Evolutionary conservation across 164 flowering plant species (phyloP), one percentile per base, ranked within the genome.

Genomic region (Macadamia integrifolia): DNA sequence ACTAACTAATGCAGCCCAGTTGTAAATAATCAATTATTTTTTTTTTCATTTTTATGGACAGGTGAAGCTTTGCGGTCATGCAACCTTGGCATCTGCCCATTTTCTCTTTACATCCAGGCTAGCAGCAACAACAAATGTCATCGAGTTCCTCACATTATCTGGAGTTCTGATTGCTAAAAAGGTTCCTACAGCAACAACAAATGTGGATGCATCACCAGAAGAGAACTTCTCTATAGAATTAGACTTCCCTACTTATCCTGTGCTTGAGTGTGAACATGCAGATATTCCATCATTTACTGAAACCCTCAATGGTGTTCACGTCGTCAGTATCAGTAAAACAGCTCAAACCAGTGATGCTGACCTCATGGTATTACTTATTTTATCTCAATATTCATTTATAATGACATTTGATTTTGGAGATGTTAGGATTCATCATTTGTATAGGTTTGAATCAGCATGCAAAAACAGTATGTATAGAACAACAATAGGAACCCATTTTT

Each of bases 121-220:
- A 70, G 79, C 23, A 23, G 23, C 80, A 46, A 67, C 76, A 42
- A 69, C 81, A 1, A 65, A 78, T 58, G 67, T 52, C 1, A 77
- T 90, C 42, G 96, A 90, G 77, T 92, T 87, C 71, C 66, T 57
- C 9, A 83, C 93, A 12, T 78, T 79, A 10, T 90, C 98, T n/a
- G 94, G 96, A 64, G 73, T 82, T 73, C 74, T 93, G 68, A 83
- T 82, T 63, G 92, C 93, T 18, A 82, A 74, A 66, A 87, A 56
- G 72, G 73, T 85, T 66, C 73, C 67, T 48, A 73, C 63, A 18
- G 48, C 23, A 23, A 23, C 17, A 30, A 46, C 7, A 43, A 9
- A 43, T 5, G 6, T 43, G 9, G 48, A 43, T 43, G 72, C 64
- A 48, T 57, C 67, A 48, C 62, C 50, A 55, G 35, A 69, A 59